Conservation (phyloP, 805 yeast genomes). For the Wickerhamomyces bisporus region DNA sequence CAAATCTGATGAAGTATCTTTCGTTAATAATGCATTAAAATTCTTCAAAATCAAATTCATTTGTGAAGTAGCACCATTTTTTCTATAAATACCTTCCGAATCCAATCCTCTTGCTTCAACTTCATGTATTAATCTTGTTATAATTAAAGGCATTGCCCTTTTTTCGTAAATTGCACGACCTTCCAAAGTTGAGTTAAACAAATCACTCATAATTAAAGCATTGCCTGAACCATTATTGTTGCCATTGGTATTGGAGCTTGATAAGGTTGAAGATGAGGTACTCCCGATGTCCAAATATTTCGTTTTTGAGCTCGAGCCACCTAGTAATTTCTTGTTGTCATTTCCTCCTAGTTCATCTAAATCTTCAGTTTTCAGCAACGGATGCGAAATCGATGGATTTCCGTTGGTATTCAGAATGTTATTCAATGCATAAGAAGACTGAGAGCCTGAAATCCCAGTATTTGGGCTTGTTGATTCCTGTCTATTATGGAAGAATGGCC, state of each 20-base stretch:
- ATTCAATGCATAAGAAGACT: constrained; percentile 16
- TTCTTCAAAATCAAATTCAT: constrained; percentile 31
- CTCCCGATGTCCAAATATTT: constrained; percentile 9
- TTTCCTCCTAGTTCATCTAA: constrained; percentile 29
- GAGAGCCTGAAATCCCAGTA: constrained; percentile 17
- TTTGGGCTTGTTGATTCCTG: constrained; percentile 1
- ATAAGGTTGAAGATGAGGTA: constrained; percentile 3
- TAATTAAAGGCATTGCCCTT: constrained; percentile 60
- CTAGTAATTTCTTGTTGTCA: constrained; percentile 29
- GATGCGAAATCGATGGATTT: constrained; percentile 30
- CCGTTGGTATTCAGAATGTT: constrained; percentile 13
- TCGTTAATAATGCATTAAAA: constrained; percentile 22
- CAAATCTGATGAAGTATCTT: constrained; percentile 30
- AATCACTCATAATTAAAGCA: constrained; percentile 17
- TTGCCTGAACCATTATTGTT: constrained; percentile 1
- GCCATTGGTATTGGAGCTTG: neutral
- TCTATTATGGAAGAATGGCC: constrained; percentile 15
- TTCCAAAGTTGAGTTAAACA: constrained; percentile 47
- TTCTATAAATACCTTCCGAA: constrained; percentile 84
- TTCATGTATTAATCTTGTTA: constrained; percentile 65
- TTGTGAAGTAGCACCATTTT: constrained; percentile 50
- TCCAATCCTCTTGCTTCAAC: constrained; percentile 75
- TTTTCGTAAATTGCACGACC: constrained; percentile 60
- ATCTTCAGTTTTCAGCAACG: constrained; percentile 30
- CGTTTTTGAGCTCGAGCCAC: constrained; percentile 13